A percentile compares a stretch with the other conserved stretches of the same genome.
Evolutionary conservation across 2,329 filamentous ascomycete genomes (phyloP).

Genomic region (Scedosporium boydii): DNA sequence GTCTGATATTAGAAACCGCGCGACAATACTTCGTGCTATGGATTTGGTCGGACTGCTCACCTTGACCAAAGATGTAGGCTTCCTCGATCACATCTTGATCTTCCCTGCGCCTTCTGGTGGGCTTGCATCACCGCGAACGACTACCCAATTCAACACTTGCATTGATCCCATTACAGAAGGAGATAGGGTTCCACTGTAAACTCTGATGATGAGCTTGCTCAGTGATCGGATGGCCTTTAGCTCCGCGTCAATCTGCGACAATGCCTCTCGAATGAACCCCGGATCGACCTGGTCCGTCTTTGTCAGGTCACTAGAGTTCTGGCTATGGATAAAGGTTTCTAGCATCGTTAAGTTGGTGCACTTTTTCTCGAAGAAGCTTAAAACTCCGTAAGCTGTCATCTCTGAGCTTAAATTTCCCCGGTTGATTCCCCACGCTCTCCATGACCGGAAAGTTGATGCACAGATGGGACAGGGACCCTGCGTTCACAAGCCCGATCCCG

Average conservation of each 20-base stretch:
- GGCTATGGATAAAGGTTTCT: slow-evolving; percentile 5
- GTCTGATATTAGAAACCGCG: too few relatives aligned
- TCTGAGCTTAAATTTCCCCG: neutral
- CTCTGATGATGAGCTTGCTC: slow-evolving; percentile 9
- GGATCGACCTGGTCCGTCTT: slow-evolving; percentile 3
- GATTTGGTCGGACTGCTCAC: too few relatives aligned
- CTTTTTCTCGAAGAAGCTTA: slow-evolving; percentile 6
- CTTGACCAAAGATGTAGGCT: too few relatives aligned
- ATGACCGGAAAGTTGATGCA: slow-evolving; percentile 9
- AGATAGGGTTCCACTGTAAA: slow-evolving; percentile 1
- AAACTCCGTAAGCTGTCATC: neutral
- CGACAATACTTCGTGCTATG: too few relatives aligned
- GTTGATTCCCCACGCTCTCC: neutral
- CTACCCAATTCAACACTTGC: neutral
- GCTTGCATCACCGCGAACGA: neutral
- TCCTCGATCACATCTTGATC: too few relatives aligned
- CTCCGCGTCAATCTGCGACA: slow-evolving; percentile 9
- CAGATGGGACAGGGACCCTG: slow-evolving; percentile 6
- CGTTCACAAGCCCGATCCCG: slow-evolving; percentile 8
- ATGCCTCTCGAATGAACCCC: slow-evolving; percentile 9
- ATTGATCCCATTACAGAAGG: slow-evolving; percentile 7
- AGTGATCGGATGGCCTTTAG: slow-evolving; percentile 9
- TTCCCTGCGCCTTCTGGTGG: too few relatives aligned
- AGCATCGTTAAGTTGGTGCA: slow-evolving; percentile 8
- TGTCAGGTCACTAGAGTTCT: slow-evolving; percentile 6